A percentile compares a stretch with the other conserved stretches of the same genome.
phyloP scores from a whole-genome alignment of 129 eudicot species.

The Flaveria sonorensis region DNA sequence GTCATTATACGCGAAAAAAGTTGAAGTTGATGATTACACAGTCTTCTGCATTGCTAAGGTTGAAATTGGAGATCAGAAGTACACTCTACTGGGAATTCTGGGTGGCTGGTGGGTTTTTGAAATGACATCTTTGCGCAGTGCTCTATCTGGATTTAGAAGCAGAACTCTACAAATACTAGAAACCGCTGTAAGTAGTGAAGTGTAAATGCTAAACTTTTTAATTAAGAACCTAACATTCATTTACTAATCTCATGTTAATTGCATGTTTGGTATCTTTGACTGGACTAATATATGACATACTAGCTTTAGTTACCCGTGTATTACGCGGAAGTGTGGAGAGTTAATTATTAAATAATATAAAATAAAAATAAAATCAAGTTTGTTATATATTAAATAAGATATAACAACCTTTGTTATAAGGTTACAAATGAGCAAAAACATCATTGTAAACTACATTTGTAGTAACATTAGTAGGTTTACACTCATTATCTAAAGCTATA shows the following conservation, averaged over 20 bases:
- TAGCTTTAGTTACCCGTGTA: too few relatives aligned
- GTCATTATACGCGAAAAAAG: constrained; percentile 56
- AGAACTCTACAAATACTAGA: constrained; percentile 33
- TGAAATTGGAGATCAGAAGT: constrained; percentile 47
- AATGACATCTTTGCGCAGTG: constrained; percentile 35
- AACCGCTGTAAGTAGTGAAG: constrained; percentile 37
- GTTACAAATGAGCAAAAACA: too few relatives aligned
- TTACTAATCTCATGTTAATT: neutral
- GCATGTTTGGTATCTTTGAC: constrained; percentile 12
- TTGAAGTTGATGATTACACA: constrained; percentile 62
- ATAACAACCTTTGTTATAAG: too few relatives aligned
- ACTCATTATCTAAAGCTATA: too few relatives aligned
- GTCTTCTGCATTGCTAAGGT: constrained; percentile 54
- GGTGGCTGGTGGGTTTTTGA: constrained; percentile 80
- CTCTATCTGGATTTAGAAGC: constrained; percentile 32
- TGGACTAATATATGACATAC: too few relatives aligned
- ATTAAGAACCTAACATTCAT: constrained; percentile 4
- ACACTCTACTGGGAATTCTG: constrained; percentile 55
- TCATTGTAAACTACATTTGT: too few relatives aligned
- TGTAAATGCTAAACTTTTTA: neutral
- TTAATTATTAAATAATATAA: too few relatives aligned
- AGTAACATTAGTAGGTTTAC: too few relatives aligned
- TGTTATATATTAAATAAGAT: too few relatives aligned
- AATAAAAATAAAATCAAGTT: too few relatives aligned
- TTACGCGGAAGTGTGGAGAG: too few relatives aligned